Evolutionary conservation across 257 asterid species (phyloP).

Genomic region (Solanum pinnatisectum): DNA sequence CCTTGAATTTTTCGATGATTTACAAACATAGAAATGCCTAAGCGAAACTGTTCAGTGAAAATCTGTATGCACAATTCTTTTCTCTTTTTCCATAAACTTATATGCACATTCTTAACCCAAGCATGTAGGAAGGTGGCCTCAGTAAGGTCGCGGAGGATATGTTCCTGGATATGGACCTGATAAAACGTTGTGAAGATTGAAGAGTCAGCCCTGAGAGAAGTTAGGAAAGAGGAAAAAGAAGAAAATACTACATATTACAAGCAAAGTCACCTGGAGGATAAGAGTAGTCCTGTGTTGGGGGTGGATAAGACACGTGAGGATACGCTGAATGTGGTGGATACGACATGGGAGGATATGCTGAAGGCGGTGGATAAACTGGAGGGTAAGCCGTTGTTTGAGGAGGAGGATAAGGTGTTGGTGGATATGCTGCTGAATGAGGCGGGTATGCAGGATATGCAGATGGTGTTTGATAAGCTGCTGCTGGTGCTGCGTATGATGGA

Average conservation of each 20-base stretch:
- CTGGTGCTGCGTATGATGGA: conserved; percentile 13
- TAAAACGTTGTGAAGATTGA: neutral
- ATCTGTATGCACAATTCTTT: neutral
- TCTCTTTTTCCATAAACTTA: neutral
- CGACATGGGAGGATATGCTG: conserved; percentile 3
- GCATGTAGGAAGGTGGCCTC: conserved; percentile 1
- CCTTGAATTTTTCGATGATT: neutral
- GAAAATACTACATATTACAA: neutral
- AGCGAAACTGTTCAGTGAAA: neutral
- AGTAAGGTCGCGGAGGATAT: conserved; percentile 38
- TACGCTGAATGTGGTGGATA: conserved; percentile 1
- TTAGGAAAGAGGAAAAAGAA: neutral
- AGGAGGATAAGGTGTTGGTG: conserved; percentile 13
- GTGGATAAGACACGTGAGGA: conserved; percentile 17
- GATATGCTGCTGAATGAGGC: conserved; percentile 17
- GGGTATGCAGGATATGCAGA: conserved; percentile 24
- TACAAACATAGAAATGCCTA: neutral
- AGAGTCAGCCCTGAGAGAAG: neutral
- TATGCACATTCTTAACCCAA: neutral
- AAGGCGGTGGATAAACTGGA: neutral
- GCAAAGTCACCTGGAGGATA: conserved; percentile 29
- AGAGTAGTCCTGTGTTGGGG: conserved; percentile 14
- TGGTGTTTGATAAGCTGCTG: conserved; percentile 9
- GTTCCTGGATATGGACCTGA: conserved; percentile 32
- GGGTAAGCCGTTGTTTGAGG: conserved; percentile 11